Evolutionary conservation across 2,329 filamentous ascomycete species (phyloP).

Genomic region (Cytospora mali): DNA sequence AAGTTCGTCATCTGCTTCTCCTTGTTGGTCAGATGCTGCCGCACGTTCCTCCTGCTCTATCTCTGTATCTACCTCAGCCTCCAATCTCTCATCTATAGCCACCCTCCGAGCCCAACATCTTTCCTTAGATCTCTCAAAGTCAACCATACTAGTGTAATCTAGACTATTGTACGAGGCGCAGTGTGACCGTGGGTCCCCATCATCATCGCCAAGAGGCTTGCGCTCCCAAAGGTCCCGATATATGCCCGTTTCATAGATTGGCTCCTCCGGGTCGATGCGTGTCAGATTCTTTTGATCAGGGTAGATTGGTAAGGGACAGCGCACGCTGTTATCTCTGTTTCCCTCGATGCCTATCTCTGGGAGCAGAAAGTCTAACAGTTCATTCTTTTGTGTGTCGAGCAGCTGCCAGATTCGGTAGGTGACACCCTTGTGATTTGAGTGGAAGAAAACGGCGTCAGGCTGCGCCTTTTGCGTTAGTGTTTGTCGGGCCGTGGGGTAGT

Average conservation of each 20-base stretch:
- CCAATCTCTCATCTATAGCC: not conserved
- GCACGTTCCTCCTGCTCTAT: not conserved
- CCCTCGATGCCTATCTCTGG: not conserved
- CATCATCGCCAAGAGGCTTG: conserved; percentile 14
- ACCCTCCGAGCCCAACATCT: not conserved
- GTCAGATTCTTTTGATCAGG: conserved; percentile 29
- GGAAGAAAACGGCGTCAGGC: conserved; percentile 31
- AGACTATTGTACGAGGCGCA: not conserved
- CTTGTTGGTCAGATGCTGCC: not conserved
- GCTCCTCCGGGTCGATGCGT: conserved; percentile 36
- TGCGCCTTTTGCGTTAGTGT: not conserved
- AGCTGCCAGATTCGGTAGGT: conserved; percentile 35
- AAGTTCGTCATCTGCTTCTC: not conserved
- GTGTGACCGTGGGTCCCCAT: conserved; percentile 3
- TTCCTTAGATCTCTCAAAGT: not conserved
- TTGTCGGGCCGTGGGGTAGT: not conserved
- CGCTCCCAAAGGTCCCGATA: conserved; percentile 38
- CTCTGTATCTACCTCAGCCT: not conserved
- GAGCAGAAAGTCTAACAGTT: conserved; percentile 32
- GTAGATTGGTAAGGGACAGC: conserved; percentile 29
- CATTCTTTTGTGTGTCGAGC: conserved; percentile 31
- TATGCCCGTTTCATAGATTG: conserved; percentile 31
- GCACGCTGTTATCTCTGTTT: not conserved
- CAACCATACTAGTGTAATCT: not conserved
- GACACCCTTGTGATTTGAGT: conserved; percentile 27